phyloP scores from a whole-genome alignment of 1,284 basidiomycete species.

The Melampsora americana region DNA sequence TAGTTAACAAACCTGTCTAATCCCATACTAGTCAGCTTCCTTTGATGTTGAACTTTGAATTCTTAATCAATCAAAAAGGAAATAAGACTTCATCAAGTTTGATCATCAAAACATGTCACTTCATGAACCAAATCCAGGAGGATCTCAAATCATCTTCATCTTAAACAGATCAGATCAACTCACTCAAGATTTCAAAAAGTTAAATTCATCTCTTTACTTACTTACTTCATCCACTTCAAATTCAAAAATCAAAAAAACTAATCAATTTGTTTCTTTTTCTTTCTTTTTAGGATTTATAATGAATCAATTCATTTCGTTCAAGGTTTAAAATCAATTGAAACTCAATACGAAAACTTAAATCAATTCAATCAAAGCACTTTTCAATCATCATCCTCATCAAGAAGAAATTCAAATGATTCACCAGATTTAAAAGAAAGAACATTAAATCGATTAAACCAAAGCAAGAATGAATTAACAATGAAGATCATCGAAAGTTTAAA shows the following conservation, averaged over 20 bases:
- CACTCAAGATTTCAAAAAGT: conserved; percentile 42
- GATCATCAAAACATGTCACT: no score
- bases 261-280: not conserved
- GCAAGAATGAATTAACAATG: conserved; percentile 3
- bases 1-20: no score
- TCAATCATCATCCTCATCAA: no score
- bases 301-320: conserved; percentile 42
- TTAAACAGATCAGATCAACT: conserved; percentile 38
- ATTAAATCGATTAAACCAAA: conserved; percentile 9
- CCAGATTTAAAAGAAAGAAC: conserved; percentile 10
- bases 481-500: conserved; percentile 16
- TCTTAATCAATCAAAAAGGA: no score
- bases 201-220: no score
- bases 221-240: not conserved
- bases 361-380: not conserved
- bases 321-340: conserved; percentile 13
- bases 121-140: no score
- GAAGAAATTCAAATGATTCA: no score
- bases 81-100: no score
- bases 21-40: no score
- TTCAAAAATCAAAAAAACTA: not conserved
- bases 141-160: conserved; percentile 21
- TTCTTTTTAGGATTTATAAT: conserved; percentile 14
- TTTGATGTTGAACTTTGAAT: no score
- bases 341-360: conserved; percentile 32